Evolutionary conservation across 345 rosid species (phyloP), one percentile per base, ranked within the genome.

Genomic region (Citrus unshiu): DNA sequence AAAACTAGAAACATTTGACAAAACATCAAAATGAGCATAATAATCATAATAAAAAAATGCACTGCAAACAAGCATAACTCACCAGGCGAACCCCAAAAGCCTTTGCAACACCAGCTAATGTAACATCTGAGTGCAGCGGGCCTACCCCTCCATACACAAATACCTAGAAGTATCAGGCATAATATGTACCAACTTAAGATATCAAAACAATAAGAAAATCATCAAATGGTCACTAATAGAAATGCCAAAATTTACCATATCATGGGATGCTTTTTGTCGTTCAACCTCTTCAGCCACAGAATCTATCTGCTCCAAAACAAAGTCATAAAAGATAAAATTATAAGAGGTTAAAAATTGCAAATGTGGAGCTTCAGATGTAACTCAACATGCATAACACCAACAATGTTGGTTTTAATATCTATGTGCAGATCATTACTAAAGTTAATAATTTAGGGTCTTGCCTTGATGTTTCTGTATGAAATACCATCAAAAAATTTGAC

Each of bases 51-150:
- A 54, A 12, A n/a, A 7, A 51, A 40, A 46, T 7, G 39, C 70
- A 51, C 22, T 40, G 43, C 30, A 72, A 51, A 80, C 51, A 77
- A 73, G 81, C 81, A 65, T 16, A 61, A 85, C 88, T 6, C 83
- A 96, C 99, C 93, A 96, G 77, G 72, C 97, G 97, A 84, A 94
- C 99, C 46, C 99, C 99, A 85, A 94, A 96, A 70, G 99, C 97
- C 88, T 94, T 96, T 22, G 99, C 99, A 83, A 93, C 91, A 74
- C 99, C 97, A 59, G 97, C 94, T 82, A 85, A 84, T 64, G 98
- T 87, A 78, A 96, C 94, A 91, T 96, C 98, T 58, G 94, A 94
- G 84, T 94, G 98, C 86, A 96, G 81, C 21, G 98, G 99, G 64
- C 99, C 99, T 24, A 96, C 89, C 68, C 98, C 98, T 78, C 99